Evolutionary conservation across 1,139 yeast genomes (phyloP), one percentile per base, ranked within the genome.

Genomic region (Pichia sp.): DNA sequence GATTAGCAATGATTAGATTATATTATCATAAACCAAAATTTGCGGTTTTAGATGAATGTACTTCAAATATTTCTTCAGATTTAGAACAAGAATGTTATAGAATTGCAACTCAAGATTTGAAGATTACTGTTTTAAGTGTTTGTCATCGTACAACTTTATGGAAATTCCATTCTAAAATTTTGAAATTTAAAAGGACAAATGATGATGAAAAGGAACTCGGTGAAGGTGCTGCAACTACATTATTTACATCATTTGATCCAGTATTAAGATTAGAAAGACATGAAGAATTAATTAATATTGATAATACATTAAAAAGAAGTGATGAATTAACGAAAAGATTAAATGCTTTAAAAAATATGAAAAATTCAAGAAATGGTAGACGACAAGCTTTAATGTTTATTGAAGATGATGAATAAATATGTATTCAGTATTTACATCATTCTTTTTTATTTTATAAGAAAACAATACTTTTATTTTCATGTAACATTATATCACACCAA

Each of bases 41-140:
- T 73, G 97, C 97, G 0, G 96, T 91, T 31, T 74, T 91, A 59
- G 98, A 91, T 70, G 97, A 91, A 70, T 91, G 97, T 69, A 91
- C 98, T 0, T 88, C 96, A 8, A 93, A 96, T 1, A 96, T 90
- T 1, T 84, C 96, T 0, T 87, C 95, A 25, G 89, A 86, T 57
- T 85, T 90, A 82, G 98, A 91, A 67, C 89, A 86, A 56, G 83
- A 84, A 61, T 89, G 93, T 89, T 91, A 91, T 66, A 71, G 81
- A 50, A 88, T 87, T 65, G 96, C 97, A 0, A 68, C 61, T 8
- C 88, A 86, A 64, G 73, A 76, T 31, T 74, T 88, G 58, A 90
- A 90, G 0, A 89, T 90, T 53, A 87, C 97, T 0, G 77, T 91
- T 39, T 73, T 91, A 48, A 88, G 96, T 0, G 98, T 91, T 18